Conservation (phyloP, 129 eudicot species). For the Centrapalus pauciflorus region DNA sequence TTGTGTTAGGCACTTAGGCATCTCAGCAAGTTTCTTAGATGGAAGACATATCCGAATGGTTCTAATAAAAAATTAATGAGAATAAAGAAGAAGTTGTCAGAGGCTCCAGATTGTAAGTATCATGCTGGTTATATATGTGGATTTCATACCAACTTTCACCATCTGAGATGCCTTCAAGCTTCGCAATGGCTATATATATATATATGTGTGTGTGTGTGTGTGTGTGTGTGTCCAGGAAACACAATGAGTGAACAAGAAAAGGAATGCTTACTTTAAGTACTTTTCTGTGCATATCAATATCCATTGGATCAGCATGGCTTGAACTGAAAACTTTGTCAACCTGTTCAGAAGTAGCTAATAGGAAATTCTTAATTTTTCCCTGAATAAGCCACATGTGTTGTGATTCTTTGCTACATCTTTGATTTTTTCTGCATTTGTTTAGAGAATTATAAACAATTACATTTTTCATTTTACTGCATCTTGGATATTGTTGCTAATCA, state of each 20-base stretch:
- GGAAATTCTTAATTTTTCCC: background rate
- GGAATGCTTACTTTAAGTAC: constrained; percentile 29
- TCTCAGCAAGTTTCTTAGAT: background rate
- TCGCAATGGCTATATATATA: constrained; percentile 5
- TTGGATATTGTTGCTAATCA: too few species aligned
- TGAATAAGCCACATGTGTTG: too few species aligned
- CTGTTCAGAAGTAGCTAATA: constrained; percentile 14
- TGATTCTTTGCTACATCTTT: too few species aligned
- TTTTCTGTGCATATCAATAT: constrained; percentile 44
- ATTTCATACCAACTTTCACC: constrained; percentile 58
- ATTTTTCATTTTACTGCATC: too few species aligned
- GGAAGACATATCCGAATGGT: background rate
- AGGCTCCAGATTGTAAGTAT: background rate
- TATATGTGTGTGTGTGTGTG: background rate
- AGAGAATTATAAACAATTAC: too few species aligned
- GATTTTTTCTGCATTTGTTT: too few species aligned
- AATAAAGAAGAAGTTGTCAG: background rate
- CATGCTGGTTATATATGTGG: too few species aligned
- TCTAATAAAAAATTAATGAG: background rate
- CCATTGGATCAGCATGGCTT: constrained; percentile 42
- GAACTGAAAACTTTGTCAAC: constrained; percentile 56
- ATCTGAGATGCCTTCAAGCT: constrained; percentile 18
- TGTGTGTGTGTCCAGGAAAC: background rate
- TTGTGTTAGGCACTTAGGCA: background rate
- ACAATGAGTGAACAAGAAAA: background rate